Conservation (phyloP, 2,329 filamentous ascomycete species). For the Dendryphion nanum region DNA sequence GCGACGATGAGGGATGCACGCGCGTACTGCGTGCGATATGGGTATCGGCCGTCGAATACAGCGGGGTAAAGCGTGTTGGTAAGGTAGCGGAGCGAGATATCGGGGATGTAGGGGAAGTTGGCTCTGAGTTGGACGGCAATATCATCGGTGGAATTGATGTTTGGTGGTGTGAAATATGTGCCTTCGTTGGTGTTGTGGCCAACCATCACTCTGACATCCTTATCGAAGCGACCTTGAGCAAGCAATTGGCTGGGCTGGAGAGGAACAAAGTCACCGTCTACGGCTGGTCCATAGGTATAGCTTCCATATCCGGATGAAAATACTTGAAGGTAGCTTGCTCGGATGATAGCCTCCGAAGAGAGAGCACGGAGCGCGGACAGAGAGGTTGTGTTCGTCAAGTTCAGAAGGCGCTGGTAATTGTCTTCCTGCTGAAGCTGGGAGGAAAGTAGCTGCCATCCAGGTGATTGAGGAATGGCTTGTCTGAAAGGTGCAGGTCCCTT, state of each 20-base stretch:
- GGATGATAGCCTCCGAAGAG: constrained; percentile 28
- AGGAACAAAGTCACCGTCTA: constrained; percentile 35
- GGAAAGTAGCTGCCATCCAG: constrained; percentile 37
- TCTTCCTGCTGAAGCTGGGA: constrained; percentile 29
- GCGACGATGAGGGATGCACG: constrained; percentile 44
- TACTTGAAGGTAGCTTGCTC: constrained; percentile 35
- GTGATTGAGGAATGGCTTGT: constrained; percentile 39
- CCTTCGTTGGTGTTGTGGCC: constrained; percentile 49
- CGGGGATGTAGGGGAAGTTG: constrained; percentile 30
- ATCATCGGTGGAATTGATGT: constrained; percentile 29
- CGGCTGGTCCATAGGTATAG: constrained; percentile 33
- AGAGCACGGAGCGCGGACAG: constrained; percentile 34
- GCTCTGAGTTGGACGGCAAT: constrained; percentile 24
- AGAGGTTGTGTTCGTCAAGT: constrained; percentile 30
- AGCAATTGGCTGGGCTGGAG: constrained; percentile 34
- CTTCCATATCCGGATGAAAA: constrained; percentile 29
- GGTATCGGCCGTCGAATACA: constrained; percentile 45
- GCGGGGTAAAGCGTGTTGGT: constrained; percentile 50
- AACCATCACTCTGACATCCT: constrained; percentile 33
- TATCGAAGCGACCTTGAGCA: constrained; percentile 37
- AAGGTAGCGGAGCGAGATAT: constrained; percentile 41
- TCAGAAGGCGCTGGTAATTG: constrained; percentile 28
- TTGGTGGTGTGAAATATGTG: constrained; percentile 43
- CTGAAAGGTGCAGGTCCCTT: constrained; percentile 40
- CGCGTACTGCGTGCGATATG: constrained; percentile 46